phyloP scores from a whole-genome alignment of 2,329 filamentous ascomycete genomes.

The Cryphonectria carpinicola region DNA sequence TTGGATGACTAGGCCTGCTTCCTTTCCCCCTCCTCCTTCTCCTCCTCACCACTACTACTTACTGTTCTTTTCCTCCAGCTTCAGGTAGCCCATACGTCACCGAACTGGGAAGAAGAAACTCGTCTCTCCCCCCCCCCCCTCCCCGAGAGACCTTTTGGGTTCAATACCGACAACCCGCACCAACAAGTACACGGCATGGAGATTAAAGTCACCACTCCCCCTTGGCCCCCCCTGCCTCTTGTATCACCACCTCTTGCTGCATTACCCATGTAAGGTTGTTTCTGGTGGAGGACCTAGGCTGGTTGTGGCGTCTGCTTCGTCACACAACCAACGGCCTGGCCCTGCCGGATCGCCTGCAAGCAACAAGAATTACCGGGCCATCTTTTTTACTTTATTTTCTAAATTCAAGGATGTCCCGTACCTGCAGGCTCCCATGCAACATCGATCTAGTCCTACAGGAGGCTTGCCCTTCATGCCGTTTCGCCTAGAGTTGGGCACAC shows the following conservation, averaged over 20 bases:
- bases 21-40: no score
- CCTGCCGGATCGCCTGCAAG: background rate
- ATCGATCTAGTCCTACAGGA: background rate
- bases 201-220: background rate
- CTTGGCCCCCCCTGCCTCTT: slow-evolving; percentile 7
- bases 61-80: background rate
- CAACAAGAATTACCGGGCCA: background rate
- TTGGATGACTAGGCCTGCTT: background rate
- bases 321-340: slow-evolving; percentile 11
- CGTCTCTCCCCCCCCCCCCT: background rate
- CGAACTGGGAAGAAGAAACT: background rate
- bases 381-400: background rate
- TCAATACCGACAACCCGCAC: background rate
- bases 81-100: background rate
- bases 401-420: background rate
- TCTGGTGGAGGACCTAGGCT: slow-evolving; percentile 11
- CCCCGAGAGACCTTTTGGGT: background rate
- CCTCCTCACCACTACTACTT: background rate
- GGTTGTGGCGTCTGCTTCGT: slow-evolving; percentile 20
- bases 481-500: background rate
- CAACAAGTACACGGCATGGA: background rate
- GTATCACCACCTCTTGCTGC: slow-evolving; percentile 21
- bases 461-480: background rate
- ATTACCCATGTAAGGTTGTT: slow-evolving; percentile 19
- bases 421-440: background rate